Percentiles rank a stretch among this genome's conserved stretches.
phyloP scores from a whole-genome alignment of 2,329 filamentous ascomycete species.

The Microthyrium microscopicum region DNA sequence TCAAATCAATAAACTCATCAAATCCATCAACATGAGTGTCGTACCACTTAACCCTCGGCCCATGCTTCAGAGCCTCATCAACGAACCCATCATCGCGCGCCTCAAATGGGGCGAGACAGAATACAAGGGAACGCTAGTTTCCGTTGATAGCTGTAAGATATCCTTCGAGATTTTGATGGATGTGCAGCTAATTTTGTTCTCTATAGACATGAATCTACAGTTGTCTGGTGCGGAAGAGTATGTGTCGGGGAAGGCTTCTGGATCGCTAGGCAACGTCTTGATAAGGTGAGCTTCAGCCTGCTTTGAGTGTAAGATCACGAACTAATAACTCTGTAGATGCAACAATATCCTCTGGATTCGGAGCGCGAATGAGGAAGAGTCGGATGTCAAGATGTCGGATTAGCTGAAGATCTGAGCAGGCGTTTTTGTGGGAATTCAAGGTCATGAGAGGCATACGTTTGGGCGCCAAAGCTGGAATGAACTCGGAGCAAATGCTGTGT shows the following conservation, averaged over 20 bases:
- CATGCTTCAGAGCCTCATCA: conserved; percentile 84
- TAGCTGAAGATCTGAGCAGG: too few species aligned
- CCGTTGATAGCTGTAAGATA: conserved; percentile 83
- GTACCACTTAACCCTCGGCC: conserved; percentile 93
- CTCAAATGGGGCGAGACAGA: conserved; percentile 98
- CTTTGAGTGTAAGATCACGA: conserved; percentile 11
- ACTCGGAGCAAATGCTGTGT: too few species aligned
- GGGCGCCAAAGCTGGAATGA: too few species aligned
- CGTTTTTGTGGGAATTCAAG: too few species aligned
- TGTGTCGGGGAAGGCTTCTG: conserved; percentile 72
- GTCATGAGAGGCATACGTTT: too few species aligned
- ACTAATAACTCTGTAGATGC: conserved; percentile 37
- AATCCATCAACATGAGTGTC: too few species aligned
- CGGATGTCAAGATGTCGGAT: conserved; percentile 18
- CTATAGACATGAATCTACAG: conserved; percentile 99
- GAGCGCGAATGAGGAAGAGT: conserved; percentile 33
- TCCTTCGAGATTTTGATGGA: too few species aligned
- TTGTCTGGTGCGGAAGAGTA: conserved; percentile 82
- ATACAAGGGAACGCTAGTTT: conserved; percentile 86
- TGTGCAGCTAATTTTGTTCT: too few species aligned
- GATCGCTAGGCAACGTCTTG: conserved; percentile 73
- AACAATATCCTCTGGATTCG: conserved; percentile 97
- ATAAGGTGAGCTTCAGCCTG: conserved; percentile 65
- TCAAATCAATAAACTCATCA: too few species aligned
- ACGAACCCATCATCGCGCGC: conserved; percentile 78